phyloP scores from a whole-genome alignment of 257 asterid genomes.

The Fraxinus quadrangulata region DNA sequence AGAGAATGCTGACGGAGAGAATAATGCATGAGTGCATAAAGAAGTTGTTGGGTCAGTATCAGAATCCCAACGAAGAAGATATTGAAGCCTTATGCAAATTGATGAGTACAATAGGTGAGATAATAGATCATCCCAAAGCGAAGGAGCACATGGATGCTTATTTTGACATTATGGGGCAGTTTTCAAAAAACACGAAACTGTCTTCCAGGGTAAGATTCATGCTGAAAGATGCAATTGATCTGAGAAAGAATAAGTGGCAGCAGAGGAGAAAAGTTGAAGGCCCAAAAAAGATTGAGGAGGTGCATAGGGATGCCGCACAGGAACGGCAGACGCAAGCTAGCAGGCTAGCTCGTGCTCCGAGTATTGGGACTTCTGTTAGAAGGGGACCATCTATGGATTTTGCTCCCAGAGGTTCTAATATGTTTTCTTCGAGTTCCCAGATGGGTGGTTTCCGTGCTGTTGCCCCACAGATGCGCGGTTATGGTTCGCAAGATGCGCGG shows the following conservation, averaged over 20 bases:
- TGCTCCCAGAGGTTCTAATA: slow-evolving; percentile 23
- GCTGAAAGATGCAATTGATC: slow-evolving; percentile 42
- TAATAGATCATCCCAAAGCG: slow-evolving; percentile 36
- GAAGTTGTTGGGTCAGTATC: slow-evolving; percentile 35
- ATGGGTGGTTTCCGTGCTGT: slow-evolving; percentile 24
- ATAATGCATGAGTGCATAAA: slow-evolving; percentile 38
- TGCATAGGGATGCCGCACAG: slow-evolving; percentile 40
- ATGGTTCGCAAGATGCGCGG: slow-evolving; percentile 29
- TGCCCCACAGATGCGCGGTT: slow-evolving; percentile 24
- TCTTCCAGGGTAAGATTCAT: slow-evolving; percentile 40
- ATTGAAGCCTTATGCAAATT: slow-evolving; percentile 39
- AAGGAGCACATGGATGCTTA: slow-evolving; percentile 39
- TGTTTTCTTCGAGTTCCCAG: slow-evolving; percentile 24
- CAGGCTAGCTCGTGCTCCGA: slow-evolving; percentile 26
- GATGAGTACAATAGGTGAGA: slow-evolving; percentile 41
- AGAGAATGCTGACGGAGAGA: slow-evolving; percentile 39
- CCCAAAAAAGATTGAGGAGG: slow-evolving; percentile 43
- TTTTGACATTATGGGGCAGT: slow-evolving; percentile 31
- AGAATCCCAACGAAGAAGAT: slow-evolving; percentile 42
- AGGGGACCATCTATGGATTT: slow-evolving; percentile 24
- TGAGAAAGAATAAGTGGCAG: slow-evolving; percentile 44
- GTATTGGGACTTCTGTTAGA: slow-evolving; percentile 26
- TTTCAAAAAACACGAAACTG: slow-evolving; percentile 25
- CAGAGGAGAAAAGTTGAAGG: slow-evolving; percentile 48
- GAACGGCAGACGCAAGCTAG: slow-evolving; percentile 34